Percentiles rank a stretch among this genome's conserved stretches.
These are phyloP conservation scores for Metschnikowia matae DNA, from an alignment of 805 yeast species.

Conservation along the genomic window DNA sequence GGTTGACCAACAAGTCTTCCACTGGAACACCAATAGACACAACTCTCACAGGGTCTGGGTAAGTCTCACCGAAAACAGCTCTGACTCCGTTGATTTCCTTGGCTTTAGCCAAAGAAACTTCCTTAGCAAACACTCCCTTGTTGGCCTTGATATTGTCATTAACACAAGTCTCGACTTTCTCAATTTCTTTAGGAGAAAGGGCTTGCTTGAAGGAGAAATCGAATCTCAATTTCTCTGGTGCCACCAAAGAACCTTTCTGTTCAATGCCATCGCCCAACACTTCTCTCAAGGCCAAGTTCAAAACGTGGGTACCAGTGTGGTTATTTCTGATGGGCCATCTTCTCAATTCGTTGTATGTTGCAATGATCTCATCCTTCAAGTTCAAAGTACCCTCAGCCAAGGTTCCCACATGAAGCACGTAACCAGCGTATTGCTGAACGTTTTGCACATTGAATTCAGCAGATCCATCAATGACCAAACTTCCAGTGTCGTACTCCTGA, in stretches of 20 bases:
- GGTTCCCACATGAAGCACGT: slow-evolving; percentile 90
- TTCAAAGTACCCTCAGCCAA: slow-evolving; percentile 70
- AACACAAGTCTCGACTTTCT: slow-evolving; percentile 69
- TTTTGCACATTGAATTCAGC: slow-evolving; percentile 87
- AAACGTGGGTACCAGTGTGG: slow-evolving; percentile 97
- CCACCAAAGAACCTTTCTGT: slow-evolving; percentile 95
- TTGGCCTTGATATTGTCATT: slow-evolving; percentile 69
- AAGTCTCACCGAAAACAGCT: slow-evolving; percentile 98
- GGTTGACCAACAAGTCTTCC: slow-evolving; percentile 69
- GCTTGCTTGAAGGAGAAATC: slow-evolving; percentile 95
- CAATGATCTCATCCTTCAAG: slow-evolving; percentile 69
- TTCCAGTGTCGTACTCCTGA: slow-evolving; percentile 95
- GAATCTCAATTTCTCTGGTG: slow-evolving; percentile 91
- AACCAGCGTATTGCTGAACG: slow-evolving; percentile 91
- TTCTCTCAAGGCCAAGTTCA: slow-evolving; percentile 83
- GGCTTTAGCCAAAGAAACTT: slow-evolving; percentile 72
- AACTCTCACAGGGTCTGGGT: slow-evolving; percentile 98
- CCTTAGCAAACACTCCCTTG: slow-evolving; percentile 73
- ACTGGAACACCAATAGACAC: slow-evolving; percentile 93
- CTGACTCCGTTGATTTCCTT: slow-evolving; percentile 78
- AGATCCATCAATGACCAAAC: slow-evolving; percentile 79
- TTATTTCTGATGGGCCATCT: slow-evolving; percentile 96
- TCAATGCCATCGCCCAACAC: slow-evolving; percentile 85
- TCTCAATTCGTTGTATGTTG: slow-evolving; percentile 86
- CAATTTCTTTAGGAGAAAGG: slow-evolving; percentile 64